Percentiles rank a stretch among this genome's conserved stretches.
Evolutionary conservation across 78 protist species (phyloP).

Genomic region (Dictyostelium citrinum): DNA sequence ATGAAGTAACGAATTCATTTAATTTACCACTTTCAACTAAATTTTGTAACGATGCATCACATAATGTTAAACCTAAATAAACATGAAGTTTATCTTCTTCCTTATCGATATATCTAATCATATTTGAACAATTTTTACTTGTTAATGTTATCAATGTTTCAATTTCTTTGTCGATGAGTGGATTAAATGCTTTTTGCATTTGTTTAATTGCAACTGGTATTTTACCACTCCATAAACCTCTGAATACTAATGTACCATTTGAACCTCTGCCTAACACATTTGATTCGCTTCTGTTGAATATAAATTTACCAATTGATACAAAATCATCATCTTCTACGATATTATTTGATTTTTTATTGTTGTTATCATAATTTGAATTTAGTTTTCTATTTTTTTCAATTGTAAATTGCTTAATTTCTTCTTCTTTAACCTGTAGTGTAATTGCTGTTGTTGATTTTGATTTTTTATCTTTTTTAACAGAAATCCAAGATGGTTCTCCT

Average conservation of each 20-base stretch:
- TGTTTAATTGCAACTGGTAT: slow-evolving; percentile 65
- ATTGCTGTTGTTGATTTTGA: background rate
- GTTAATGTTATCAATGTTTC: slow-evolving; percentile 22
- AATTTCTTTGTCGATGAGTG: slow-evolving; percentile 1
- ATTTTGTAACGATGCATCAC: slow-evolving; percentile 35
- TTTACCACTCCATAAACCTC: slow-evolving; percentile 42
- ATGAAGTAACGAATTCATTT: background rate
- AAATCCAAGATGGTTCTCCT: too few species aligned
- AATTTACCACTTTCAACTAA: background rate
- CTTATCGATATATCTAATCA: slow-evolving; percentile 51
- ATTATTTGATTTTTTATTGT: background rate
- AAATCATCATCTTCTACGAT: background rate
- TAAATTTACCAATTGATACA: slow-evolving; percentile 55
- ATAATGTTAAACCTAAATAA: slow-evolving; percentile 50
- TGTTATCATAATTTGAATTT: too few species aligned
- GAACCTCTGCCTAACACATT: slow-evolving; percentile 48
- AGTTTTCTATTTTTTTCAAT: background rate
- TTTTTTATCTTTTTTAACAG: background rate
- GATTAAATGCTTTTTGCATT: slow-evolving; percentile 53
- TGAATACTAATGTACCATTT: slow-evolving; percentile 58
- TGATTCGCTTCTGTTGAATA: slow-evolving; percentile 11
- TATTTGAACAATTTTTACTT: slow-evolving; percentile 7
- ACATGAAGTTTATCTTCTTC: slow-evolving; percentile 53
- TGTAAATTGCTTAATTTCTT: background rate
- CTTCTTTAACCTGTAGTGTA: background rate